Base-by-base conservation (phyloP, 768 basidiomycete species). In the Mycena rebaudengoi region DNA sequence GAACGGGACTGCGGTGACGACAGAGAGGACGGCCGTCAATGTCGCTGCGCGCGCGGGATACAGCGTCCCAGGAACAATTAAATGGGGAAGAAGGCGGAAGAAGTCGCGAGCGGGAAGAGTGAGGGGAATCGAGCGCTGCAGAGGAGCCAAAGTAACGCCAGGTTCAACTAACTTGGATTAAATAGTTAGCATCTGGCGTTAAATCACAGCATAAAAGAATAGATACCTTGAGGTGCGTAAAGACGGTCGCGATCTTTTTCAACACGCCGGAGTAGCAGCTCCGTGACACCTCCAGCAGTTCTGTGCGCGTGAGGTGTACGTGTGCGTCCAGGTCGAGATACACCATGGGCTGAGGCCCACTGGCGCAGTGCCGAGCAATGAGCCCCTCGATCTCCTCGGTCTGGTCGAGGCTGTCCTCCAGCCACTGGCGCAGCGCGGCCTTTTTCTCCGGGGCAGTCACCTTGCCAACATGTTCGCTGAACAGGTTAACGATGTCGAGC, bases 241-340 rank as follows among this genome's bases (percentile, higher is more conserved):
- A 71, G 16, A 75, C 53, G 14, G 61, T 57, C 3, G 71, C 70
- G 21, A 75, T 58, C 43, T 73, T 72, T 52, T 71, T 69, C 56
- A 75, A 40, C 8, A 75, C 70, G 7, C 57, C 67, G 14, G 67
- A 30, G 25, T 73, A 69, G 51, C 68, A 73, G 57, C 69, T 72
- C n/a, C 70, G 60, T 23, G 74, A 71, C n/a, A 72, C 74, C 20
- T 75, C 74, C 18, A 75, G 55, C 25, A 75, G 72, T 59, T 73
- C 72, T 3, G 64, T 70, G 28, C 74, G 66, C 13, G 72, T 70
- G 20, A 75, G 60, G 13, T 71, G 66, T 28, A 75, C 69, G 41
- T 70, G 68, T 12, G 74, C 66, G 61, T 73, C 74, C 16, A 75
- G 68, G 62, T 75, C 72, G 5, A 75, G 62, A 48, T 75, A 75